Conservation (phyloP, 139 green algal species). For the Coelastrella sp. region DNA sequence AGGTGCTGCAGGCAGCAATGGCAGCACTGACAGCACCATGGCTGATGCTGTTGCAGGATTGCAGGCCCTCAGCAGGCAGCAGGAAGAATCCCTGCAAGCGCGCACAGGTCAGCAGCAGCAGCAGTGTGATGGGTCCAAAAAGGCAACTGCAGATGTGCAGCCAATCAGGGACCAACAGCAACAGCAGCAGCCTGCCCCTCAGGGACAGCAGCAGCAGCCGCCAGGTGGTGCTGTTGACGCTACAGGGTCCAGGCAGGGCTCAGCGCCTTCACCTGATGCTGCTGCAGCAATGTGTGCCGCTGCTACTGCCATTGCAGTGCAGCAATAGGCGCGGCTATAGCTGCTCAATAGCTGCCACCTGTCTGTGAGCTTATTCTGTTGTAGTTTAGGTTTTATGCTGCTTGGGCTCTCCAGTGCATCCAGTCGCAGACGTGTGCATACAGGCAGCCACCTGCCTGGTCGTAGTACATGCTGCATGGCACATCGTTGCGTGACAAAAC, state of each 20-base stretch:
- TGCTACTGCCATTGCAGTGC: background rate
- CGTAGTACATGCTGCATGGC: no score
- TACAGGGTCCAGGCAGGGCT: background rate
- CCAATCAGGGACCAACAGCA: background rate
- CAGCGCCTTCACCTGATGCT: constrained; percentile 1
- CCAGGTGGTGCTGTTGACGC: background rate
- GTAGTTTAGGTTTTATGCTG: no score
- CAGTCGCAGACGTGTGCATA: no score
- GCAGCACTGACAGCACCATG: constrained; percentile 39
- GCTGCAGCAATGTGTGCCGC: background rate
- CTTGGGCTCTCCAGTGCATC: no score
- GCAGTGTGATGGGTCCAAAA: background rate
- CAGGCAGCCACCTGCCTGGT: no score
- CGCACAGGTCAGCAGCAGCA: background rate
- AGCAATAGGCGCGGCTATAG: background rate
- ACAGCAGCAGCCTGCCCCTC: background rate
- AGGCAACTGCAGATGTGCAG: background rate
- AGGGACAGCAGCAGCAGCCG: background rate
- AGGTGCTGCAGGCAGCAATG: constrained; percentile 34
- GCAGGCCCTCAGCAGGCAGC: background rate
- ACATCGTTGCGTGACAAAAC: no score
- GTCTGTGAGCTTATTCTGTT: no score
- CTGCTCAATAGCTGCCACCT: no score
- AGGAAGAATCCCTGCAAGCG: background rate
- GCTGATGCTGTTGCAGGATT: constrained; percentile 29